These are phyloP conservation scores for Pterocarpus santalinus DNA, from an alignment of 306 rosid species.

Conservation along the genomic window DNA sequence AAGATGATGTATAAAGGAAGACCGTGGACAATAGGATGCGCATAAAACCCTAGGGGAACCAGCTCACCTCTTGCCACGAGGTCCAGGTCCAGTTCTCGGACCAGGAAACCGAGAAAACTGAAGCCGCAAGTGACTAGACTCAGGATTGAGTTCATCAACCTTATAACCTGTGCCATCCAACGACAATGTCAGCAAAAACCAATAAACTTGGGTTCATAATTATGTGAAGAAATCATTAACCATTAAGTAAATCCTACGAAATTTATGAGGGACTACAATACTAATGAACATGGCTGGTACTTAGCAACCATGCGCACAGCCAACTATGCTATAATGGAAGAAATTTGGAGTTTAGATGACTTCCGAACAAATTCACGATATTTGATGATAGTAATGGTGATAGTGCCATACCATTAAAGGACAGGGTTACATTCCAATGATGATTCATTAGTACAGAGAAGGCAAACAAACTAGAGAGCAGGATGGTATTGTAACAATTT, in stretches of 20 bases:
- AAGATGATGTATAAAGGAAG: constrained; percentile 6
- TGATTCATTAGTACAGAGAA: not conserved
- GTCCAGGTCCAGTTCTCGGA: constrained; percentile 71
- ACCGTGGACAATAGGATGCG: constrained; percentile 27
- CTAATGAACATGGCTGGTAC: not conserved
- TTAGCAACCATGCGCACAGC: not conserved
- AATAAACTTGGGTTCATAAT: constrained; percentile 1
- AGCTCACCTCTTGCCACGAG: constrained; percentile 77
- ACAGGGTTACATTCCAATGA: not conserved
- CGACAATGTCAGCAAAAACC: constrained; percentile 50
- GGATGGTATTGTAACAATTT: not conserved
- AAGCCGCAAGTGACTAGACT: constrained; percentile 75
- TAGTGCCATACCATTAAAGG: not conserved
- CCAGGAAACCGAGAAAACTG: constrained; percentile 91
- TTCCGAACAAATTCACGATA: constrained; percentile 13
- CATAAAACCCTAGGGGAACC: constrained; percentile 36
- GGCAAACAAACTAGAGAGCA: not conserved
- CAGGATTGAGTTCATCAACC: constrained; percentile 76
- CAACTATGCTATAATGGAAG: not conserved
- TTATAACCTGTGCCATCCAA: constrained; percentile 66
- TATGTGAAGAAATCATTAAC: not conserved
- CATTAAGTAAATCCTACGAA: constrained; percentile 2
- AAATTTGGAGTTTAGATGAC: not conserved
- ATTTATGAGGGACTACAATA: not conserved
- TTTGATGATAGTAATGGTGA: constrained; percentile 3